Evolutionary conservation across 2,329 filamentous ascomycete genomes (phyloP).

Genomic region (Nemania bipapillata): DNA sequence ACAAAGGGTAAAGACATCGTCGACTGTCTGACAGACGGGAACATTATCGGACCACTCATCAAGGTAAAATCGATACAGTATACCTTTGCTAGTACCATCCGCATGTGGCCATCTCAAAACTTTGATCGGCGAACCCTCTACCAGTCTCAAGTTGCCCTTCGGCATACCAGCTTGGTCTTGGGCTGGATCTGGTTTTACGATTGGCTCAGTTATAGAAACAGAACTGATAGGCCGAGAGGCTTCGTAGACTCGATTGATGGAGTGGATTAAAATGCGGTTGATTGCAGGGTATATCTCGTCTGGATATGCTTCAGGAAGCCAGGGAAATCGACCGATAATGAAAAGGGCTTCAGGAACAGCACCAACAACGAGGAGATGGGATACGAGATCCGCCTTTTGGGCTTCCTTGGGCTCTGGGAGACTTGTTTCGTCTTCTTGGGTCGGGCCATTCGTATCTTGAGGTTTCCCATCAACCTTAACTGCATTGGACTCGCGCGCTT

Average conservation of each 20-base stretch:
- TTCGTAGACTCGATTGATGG: slow-evolving; percentile 76
- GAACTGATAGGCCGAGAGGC: slow-evolving; percentile 53
- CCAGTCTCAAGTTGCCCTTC: slow-evolving; percentile 75
- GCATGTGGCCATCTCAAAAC: slow-evolving; percentile 84
- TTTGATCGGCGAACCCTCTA: slow-evolving; percentile 70
- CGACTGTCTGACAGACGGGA: slow-evolving; percentile 87
- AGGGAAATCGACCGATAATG: slow-evolving; percentile 90
- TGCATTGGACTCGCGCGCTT: slow-evolving; percentile 62
- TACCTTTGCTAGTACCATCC: slow-evolving; percentile 80
- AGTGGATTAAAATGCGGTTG: slow-evolving; percentile 86
- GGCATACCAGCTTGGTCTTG: slow-evolving; percentile 73
- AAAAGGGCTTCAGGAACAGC: slow-evolving; percentile 93
- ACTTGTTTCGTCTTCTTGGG: slow-evolving; percentile 60
- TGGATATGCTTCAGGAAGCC: slow-evolving; percentile 86
- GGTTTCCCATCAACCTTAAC: slow-evolving; percentile 66
- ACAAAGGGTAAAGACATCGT: slow-evolving; percentile 90
- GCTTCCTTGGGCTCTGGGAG: slow-evolving; percentile 77
- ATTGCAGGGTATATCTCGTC: slow-evolving; percentile 80
- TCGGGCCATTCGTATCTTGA: slow-evolving; percentile 58
- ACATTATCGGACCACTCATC: slow-evolving; percentile 96
- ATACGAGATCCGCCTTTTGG: slow-evolving; percentile 86
- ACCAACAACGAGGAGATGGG: slow-evolving; percentile 87
- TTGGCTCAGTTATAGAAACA: slow-evolving; percentile 50
- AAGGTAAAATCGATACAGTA: slow-evolving; percentile 94
- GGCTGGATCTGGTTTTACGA: slow-evolving; percentile 56